Evolutionary conservation across 805 yeast species (phyloP).

Genomic region (Ogataea trehaloabstinens): DNA sequence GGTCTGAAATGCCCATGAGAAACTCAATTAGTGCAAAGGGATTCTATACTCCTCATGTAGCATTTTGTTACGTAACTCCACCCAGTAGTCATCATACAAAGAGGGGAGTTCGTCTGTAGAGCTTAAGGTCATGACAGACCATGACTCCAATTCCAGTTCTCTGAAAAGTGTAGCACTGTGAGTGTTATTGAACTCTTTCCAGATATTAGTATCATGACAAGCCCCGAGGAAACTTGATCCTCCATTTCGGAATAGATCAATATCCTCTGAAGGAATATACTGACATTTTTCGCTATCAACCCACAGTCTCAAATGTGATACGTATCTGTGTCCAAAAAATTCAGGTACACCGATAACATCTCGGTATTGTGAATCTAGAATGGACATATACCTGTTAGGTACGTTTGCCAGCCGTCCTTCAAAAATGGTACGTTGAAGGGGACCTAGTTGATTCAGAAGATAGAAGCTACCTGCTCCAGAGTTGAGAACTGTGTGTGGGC

Average conservation of each 20-base stretch:
- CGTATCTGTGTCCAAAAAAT: slow-evolving; percentile 31
- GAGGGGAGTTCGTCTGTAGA: slow-evolving; percentile 23
- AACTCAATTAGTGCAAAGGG: slow-evolving; percentile 12
- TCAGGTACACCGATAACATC: slow-evolving; percentile 22
- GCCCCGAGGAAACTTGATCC: slow-evolving; percentile 39
- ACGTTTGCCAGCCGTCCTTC: slow-evolving; percentile 32
- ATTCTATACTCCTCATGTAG: slow-evolving; percentile 20
- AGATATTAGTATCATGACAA: slow-evolving; percentile 38
- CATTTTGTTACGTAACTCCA: slow-evolving; percentile 1
- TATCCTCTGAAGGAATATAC: slow-evolving; percentile 41
- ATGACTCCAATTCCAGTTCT: slow-evolving; percentile 20
- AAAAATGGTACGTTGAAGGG: slow-evolving; percentile 27
- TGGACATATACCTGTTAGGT: slow-evolving; percentile 21
- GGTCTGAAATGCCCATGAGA: too few species aligned
- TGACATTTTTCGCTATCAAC: slow-evolving; percentile 36
- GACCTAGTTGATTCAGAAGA: slow-evolving; percentile 25
- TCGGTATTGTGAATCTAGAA: slow-evolving; percentile 22
- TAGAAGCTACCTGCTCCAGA: slow-evolving; percentile 36
- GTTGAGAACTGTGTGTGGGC: slow-evolving; percentile 28
- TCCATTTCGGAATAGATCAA: slow-evolving; percentile 32
- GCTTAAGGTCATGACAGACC: slow-evolving; percentile 13
- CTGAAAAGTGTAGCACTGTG: slow-evolving; percentile 27
- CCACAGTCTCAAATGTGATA: slow-evolving; percentile 38
- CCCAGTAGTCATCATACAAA: slow-evolving; percentile 28
- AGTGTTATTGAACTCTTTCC: slow-evolving; percentile 39